A percentile compares a stretch with the other conserved stretches of the same genome.
These are phyloP conservation scores for Radiomyces spectabilis DNA, from an alignment of 192 early-diverging fungal genomes.

Conservation along the genomic window DNA sequence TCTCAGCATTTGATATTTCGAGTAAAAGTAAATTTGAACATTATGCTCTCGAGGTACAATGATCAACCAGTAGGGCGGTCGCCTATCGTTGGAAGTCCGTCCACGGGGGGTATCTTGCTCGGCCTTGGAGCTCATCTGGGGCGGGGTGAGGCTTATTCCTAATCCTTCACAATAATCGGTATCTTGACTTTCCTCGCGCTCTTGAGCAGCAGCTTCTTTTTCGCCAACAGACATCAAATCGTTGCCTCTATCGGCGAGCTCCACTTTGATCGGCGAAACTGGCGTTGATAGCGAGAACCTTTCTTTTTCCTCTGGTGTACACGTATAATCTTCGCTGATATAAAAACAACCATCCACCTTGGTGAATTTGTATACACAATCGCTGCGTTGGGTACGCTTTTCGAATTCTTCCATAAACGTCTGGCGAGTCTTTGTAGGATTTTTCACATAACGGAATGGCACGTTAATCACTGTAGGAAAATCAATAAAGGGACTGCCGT, in stretches of 20 bases:
- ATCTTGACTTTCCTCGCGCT: not conserved
- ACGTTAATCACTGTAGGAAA: constrained; percentile 40
- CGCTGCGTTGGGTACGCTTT: not conserved
- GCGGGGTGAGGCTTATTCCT: constrained; percentile 8
- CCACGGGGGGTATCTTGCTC: not conserved
- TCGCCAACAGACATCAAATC: no score
- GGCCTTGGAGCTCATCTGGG: no score
- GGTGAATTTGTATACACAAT: not conserved
- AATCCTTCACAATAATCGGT: constrained; percentile 16
- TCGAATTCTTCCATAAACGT: constrained; percentile 17
- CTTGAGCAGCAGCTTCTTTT: no score
- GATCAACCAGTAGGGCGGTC: constrained; percentile 55
- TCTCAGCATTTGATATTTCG: constrained; percentile 41
- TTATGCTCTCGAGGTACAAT: constrained; percentile 38
- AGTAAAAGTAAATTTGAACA: constrained; percentile 62
- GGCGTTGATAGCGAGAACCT: no score
- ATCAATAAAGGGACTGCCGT: constrained; percentile 36
- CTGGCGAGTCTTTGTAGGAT: constrained; percentile 7
- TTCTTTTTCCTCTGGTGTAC: no score
- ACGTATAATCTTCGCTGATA: constrained; percentile 9
- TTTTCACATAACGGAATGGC: constrained; percentile 39
- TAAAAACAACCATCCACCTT: constrained; percentile 11
- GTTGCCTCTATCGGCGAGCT: no score
- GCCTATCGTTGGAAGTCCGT: not conserved
- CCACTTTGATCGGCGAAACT: no score